phyloP scores from a whole-genome alignment of 345 rosid genomes.

The Pugionium cornutum region DNA sequence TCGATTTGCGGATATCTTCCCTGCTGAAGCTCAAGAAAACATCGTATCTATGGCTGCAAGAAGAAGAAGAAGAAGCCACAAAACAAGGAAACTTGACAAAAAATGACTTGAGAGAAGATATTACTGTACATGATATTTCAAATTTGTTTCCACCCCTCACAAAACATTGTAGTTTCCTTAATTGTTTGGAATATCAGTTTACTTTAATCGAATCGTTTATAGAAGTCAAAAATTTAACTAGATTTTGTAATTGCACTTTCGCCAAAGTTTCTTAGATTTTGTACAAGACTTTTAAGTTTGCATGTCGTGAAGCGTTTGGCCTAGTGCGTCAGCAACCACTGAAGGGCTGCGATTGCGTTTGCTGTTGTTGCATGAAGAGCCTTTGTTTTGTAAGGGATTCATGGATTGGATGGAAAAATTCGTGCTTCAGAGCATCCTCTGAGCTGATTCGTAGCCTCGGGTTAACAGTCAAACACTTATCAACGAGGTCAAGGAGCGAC shows the following conservation, averaged over 20 bases:
- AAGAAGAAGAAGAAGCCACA: conserved; percentile 24
- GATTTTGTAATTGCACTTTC: neutral
- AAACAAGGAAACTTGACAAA: neutral
- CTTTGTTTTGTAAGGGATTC: conserved; percentile 57
- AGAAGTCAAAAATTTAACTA: neutral
- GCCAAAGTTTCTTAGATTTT: too few species aligned
- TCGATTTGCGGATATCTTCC: conserved; percentile 18
- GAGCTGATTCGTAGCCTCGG: conserved; percentile 80
- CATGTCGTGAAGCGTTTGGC: neutral
- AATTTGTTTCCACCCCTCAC: too few species aligned
- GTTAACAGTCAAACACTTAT: conserved; percentile 79
- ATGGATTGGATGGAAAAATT: conserved; percentile 71
- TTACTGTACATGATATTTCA: too few species aligned
- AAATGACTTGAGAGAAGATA: neutral
- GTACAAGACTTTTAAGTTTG: too few species aligned
- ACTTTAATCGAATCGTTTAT: neutral
- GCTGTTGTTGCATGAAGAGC: conserved; percentile 35
- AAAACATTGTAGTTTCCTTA: neutral
- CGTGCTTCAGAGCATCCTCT: conserved; percentile 83
- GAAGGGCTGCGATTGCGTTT: conserved; percentile 1
- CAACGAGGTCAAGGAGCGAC: conserved; percentile 77
- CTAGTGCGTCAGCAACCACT: conserved; percentile 11
- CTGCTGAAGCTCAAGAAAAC: conserved; percentile 27
- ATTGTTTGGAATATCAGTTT: too few species aligned
- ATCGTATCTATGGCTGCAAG: neutral